Evolutionary conservation across 148 eudicot genomes (phyloP).

Genomic region (Euryodendron excelsum): DNA sequence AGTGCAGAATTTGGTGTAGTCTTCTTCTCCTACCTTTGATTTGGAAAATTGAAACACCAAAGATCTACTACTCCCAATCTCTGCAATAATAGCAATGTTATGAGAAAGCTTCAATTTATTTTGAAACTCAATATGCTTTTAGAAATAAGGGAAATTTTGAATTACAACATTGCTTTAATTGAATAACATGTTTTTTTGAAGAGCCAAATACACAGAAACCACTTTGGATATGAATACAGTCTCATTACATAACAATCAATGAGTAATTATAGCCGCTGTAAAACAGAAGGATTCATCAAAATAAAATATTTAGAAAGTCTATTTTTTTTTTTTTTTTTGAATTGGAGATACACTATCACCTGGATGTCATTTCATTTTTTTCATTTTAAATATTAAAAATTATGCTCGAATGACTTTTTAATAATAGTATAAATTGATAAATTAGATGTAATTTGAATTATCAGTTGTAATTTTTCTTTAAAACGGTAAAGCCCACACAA

Average conservation of each 20-base stretch:
- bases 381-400: no score
- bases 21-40: neutral
- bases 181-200: no score
- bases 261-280: no score
- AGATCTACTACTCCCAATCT: neutral
- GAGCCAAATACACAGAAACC: neutral
- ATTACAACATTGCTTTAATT: no score
- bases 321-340: no score
- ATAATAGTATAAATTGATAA: neutral
- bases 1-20: neutral
- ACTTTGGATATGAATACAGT: no score
- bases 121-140: neutral
- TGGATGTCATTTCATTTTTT: neutral
- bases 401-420: neutral
- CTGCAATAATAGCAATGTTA: neutral
- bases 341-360: no score
- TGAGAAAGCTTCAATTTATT: neutral
- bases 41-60: neutral
- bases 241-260: neutral
- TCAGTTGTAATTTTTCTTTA: no score
- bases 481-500: no score
- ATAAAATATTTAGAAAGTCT: no score
- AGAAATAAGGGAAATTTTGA: no score
- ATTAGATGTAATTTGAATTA: no score
- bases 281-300: neutral